Conservation (phyloP, 2,329 filamentous ascomycete species). For the Microsporum audouinii region DNA sequence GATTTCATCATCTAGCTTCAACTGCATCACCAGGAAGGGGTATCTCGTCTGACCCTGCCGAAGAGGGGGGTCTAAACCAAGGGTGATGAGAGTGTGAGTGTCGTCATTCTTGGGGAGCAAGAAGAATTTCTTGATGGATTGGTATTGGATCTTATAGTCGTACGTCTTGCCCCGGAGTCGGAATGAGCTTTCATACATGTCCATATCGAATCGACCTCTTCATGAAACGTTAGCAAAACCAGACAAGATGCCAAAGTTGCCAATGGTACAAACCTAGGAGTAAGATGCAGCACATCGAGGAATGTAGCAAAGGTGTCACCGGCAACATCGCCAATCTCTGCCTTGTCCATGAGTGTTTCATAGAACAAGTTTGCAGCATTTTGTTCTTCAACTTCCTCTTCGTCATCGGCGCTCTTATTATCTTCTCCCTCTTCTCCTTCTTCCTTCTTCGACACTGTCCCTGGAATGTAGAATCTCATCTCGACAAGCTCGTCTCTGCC, state of each 20-base stretch:
- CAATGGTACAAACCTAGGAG: slow-evolving; percentile 56
- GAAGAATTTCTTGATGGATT: slow-evolving; percentile 98
- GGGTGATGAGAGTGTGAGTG: slow-evolving; percentile 83
- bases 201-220: slow-evolving; percentile 98
- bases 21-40: slow-evolving; percentile 97
- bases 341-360: slow-evolving; percentile 94
- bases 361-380: slow-evolving; percentile 97
- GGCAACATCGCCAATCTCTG: slow-evolving; percentile 97
- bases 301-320: slow-evolving; percentile 97
- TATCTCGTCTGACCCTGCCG: slow-evolving; percentile 96
- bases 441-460: slow-evolving; percentile 61
- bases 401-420: slow-evolving; percentile 48
- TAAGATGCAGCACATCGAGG: slow-evolving; percentile 91
- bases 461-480: slow-evolving; percentile 98
- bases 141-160: slow-evolving; percentile 99
- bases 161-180: slow-evolving; percentile 96
- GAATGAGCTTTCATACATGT: slow-evolving; percentile 98
- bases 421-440: slow-evolving; percentile 56
- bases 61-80: slow-evolving; percentile 87
- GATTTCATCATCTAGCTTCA: slow-evolving; percentile 95
- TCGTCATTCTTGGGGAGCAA: slow-evolving; percentile 97
- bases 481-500: slow-evolving; percentile 89
- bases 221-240: slow-evolving; percentile 12
- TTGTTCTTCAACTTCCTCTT: slow-evolving; percentile 56
- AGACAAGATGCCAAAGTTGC: slow-evolving; percentile 13